These are phyloP conservation scores for Pythium sp. DNA, from an alignment of 352 stramenopile genomes.

Conservation along the genomic window DNA sequence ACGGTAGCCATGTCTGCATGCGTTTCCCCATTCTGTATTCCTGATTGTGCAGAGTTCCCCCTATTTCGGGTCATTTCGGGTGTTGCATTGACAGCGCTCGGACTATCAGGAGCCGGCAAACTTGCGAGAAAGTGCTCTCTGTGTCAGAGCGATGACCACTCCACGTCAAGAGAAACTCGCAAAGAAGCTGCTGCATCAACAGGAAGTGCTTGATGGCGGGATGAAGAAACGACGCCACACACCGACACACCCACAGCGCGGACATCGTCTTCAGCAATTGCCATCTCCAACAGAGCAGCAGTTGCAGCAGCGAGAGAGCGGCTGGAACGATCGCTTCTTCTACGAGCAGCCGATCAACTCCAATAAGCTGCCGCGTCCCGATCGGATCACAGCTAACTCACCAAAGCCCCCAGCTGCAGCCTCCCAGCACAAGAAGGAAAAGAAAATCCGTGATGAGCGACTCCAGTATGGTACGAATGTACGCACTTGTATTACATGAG, in stretches of 20 bases:
- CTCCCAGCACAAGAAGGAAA: constrained; percentile 31
- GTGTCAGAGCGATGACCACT: constrained; percentile 29
- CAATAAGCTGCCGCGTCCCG: constrained; percentile 35
- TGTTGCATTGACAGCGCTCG: constrained; percentile 3
- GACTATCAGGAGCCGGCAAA: neutral
- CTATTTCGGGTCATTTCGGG: constrained; percentile 9
- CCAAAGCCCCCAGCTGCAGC: constrained; percentile 19
- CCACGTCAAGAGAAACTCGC: constrained; percentile 40
- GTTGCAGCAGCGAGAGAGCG: constrained; percentile 59
- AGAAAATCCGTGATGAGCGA: constrained; percentile 49
- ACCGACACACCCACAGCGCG: constrained; percentile 21
- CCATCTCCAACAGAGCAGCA: constrained; percentile 46
- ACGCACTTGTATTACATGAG: neutral
- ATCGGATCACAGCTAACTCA: constrained; percentile 22
- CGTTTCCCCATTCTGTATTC: constrained; percentile 8
- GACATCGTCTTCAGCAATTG: constrained; percentile 35
- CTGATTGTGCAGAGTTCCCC: neutral
- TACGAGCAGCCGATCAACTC: constrained; percentile 47
- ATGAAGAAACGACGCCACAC: constrained; percentile 20
- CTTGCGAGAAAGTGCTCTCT: constrained; percentile 9
- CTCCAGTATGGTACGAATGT: constrained; percentile 48
- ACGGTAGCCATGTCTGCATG: neutral
- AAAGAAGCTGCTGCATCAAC: constrained; percentile 44
- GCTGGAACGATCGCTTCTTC: constrained; percentile 74
- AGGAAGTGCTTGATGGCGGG: constrained; percentile 8